Evolutionary conservation across 164 flowering plant genomes (phyloP), one percentile per base, ranked within the genome.

Genomic region (Stephania japonica): DNA sequence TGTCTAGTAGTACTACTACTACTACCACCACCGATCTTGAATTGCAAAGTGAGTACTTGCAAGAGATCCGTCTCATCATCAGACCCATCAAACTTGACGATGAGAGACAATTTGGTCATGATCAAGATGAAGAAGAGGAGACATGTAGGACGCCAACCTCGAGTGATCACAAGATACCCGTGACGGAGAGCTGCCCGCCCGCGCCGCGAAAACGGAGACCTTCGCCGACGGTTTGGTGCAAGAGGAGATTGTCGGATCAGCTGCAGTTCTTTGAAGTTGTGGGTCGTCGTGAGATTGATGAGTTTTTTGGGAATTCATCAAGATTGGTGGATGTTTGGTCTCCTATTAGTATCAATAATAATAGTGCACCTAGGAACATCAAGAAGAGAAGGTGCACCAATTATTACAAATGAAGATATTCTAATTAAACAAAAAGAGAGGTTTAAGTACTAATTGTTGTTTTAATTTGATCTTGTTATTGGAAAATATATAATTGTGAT

Each of bases 141-240:
- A 61, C 7, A 25, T 80, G 81, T 59, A 61, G 42, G 16, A 84
- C 86, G 7, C 86, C 86, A 11, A 79, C 78, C 10, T 77, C 87
- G 2, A 59, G 65, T 41, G 78, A 81, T 9, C 75, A 84, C 80
- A 79, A 76, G 80, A 84, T 86, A 43, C 88, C 86, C 2, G 47
- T 69, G 12, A 44, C 76, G 1, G 59, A 68, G 10, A 71, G 9
- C 50, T 84, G 88, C 26, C 87, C 87, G 24, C 81, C 84, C 16
- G 85, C 86, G 24, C 88, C 87, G 6, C 44, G 74, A 62, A 82
- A 79, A 25, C 73, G 12, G 16, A 72, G 71, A 49, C 53, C 42
- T 38, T 68, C 32, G 6, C 14, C 24, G 19, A 25, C 64, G 38
- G 38, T 32, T 32, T 32, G 2, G 53, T 75, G 80, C 75, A 84